A percentile compares a stretch with the other conserved stretches of the same genome.
These are phyloP conservation scores for Hanseniaspora thailandica DNA, from an alignment of 805 yeast species.

Conservation along the genomic window DNA sequence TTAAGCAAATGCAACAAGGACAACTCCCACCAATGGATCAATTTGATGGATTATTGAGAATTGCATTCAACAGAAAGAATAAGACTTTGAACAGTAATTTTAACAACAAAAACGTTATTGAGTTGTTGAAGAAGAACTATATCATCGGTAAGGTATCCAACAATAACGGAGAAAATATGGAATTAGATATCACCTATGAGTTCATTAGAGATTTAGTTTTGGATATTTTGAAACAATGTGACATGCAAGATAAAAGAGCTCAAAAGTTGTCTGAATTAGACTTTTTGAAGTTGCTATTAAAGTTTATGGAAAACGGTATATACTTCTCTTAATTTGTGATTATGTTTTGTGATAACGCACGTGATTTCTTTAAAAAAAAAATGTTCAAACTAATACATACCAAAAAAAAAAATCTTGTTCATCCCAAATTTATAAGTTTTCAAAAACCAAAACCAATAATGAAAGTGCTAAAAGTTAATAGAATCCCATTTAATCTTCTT, in stretches of 20 bases:
- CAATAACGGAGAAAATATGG: conserved; percentile 25
- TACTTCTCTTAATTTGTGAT: conserved; percentile 61
- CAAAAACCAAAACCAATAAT: not conserved
- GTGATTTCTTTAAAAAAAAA: not conserved
- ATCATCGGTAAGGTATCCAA: conserved; percentile 54
- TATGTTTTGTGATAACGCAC: not conserved
- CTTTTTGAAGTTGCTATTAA: conserved; percentile 71
- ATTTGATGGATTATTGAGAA: conserved; percentile 92
- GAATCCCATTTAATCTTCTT: conserved; percentile 6
- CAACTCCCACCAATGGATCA: conserved; percentile 46
- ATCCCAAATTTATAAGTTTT: not conserved
- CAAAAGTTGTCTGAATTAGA: conserved; percentile 93
- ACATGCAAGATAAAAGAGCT: conserved; percentile 72
- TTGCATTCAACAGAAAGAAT: conserved; percentile 86
- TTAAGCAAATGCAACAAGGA: conserved; percentile 35
- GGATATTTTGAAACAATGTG: conserved; percentile 67
- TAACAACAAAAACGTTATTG: conserved; percentile 66
- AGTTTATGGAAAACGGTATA: conserved; percentile 93
- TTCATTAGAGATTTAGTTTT: conserved; percentile 58
- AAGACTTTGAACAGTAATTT: conserved; percentile 88
- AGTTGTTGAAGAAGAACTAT: conserved; percentile 78
- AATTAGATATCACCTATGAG: conserved; percentile 25
- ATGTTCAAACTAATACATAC: not conserved
- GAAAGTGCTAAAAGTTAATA: conserved; percentile 4
- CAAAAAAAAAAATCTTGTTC: too few species aligned